Conservation (phyloP, 2,329 filamentous ascomycete species). For the Tolypocladium ovalisporum region DNA sequence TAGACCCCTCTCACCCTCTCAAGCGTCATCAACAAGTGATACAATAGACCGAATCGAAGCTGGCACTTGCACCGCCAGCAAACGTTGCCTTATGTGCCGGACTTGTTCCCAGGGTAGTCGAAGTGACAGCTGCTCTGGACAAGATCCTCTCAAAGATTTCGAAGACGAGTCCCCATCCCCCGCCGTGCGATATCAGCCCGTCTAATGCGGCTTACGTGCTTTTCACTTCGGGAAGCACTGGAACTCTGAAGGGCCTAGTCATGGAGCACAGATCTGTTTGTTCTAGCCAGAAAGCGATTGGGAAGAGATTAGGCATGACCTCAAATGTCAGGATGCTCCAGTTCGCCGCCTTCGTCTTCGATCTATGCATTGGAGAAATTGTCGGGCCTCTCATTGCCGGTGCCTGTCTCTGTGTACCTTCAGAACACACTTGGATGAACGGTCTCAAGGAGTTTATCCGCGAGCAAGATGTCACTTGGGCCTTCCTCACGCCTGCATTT, state of each 20-base stretch:
- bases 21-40: neutral
- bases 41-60: neutral
- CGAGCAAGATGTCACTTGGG: slow-evolving; percentile 1
- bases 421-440: neutral
- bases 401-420: slow-evolving; percentile 4
- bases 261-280: slow-evolving; percentile 1
- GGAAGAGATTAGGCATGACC: neutral
- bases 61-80: neutral
- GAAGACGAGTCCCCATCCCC: neutral
- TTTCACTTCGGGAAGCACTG: neutral
- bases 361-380: slow-evolving; percentile 3
- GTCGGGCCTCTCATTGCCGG: slow-evolving; percentile 2
- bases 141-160: neutral
- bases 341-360: slow-evolving; percentile 5
- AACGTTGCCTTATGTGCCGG: neutral
- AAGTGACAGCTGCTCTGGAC: neutral
- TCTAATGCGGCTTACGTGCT: neutral
- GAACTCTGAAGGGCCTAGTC: neutral
- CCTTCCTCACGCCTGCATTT: slow-evolving; percentile 3
- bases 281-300: slow-evolving; percentile 1
- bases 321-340: slow-evolving; percentile 1
- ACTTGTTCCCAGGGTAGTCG: neutral
- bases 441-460: neutral
- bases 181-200: neutral
- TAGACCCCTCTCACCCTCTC: slow-evolving; percentile 2